A percentile compares a stretch with the other conserved stretches of the same genome.
Evolutionary conservation across 768 basidiomycete species (phyloP).

Genomic region (Cystofilobasidium macerans): DNA sequence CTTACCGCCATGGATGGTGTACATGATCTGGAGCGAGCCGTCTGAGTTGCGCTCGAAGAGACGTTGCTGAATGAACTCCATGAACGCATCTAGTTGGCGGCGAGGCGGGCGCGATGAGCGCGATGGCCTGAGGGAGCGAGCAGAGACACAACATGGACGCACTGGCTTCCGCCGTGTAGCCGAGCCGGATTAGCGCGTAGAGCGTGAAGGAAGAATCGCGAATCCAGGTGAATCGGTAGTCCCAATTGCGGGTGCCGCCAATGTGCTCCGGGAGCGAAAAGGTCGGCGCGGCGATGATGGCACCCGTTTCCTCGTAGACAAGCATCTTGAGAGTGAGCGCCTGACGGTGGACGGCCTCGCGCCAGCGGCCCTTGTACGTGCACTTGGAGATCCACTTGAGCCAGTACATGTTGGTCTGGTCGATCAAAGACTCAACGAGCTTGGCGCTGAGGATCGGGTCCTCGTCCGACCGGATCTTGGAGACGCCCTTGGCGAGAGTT

Average conservation of each 20-base stretch:
- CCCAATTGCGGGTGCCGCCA: slow-evolving; percentile 61
- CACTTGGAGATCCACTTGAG: slow-evolving; percentile 76
- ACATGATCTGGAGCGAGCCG: slow-evolving; percentile 82
- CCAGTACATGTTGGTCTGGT: slow-evolving; percentile 23
- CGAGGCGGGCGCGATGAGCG: no score
- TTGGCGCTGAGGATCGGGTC: slow-evolving; percentile 58
- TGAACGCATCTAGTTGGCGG: no score
- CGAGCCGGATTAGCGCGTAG: slow-evolving; percentile 53
- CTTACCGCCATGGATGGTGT: slow-evolving; percentile 77
- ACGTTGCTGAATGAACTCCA: slow-evolving; percentile 28
- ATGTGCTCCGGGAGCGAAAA: slow-evolving; percentile 89
- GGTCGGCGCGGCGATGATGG: slow-evolving; percentile 82
- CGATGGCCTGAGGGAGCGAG: no score
- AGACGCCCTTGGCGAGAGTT: slow-evolving; percentile 43
- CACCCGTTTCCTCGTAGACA: slow-evolving; percentile 55
- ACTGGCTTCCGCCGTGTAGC: slow-evolving; percentile 75
- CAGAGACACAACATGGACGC: slow-evolving; percentile 51
- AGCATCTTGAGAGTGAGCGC: slow-evolving; percentile 88
- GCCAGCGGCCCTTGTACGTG: slow-evolving; percentile 87
- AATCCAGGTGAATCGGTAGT: slow-evolving; percentile 47
- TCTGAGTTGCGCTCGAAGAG: slow-evolving; percentile 51
- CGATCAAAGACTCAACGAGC: slow-evolving; percentile 4
- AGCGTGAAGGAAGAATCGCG: slow-evolving; percentile 94
- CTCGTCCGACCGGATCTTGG: slow-evolving; percentile 46
- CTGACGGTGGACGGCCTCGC: slow-evolving; percentile 83